These are phyloP conservation scores for Trypanosoma avium DNA, from an alignment of 208 protist species.

Conservation along the genomic window DNA sequence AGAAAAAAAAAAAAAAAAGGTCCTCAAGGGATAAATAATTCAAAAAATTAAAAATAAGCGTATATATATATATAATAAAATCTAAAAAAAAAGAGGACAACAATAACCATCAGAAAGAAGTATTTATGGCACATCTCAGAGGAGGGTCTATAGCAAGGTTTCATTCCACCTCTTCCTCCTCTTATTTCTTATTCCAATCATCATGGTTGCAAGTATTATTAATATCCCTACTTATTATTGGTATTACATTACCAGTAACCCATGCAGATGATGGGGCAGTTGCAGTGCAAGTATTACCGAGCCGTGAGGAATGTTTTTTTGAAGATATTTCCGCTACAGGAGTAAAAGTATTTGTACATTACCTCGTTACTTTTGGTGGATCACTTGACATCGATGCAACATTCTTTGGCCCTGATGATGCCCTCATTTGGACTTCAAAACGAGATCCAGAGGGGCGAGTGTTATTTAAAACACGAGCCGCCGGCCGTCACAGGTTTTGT, in stretches of 20 bases:
- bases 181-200: background rate
- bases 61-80: too few relatives aligned
- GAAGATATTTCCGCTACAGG: conserved; percentile 54
- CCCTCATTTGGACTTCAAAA: conserved; percentile 55
- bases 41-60: too few relatives aligned
- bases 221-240: conserved; percentile 30
- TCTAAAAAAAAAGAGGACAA: too few relatives aligned
- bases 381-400: conserved; percentile 71
- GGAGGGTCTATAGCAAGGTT: too few relatives aligned
- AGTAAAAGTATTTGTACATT: conserved; percentile 75
- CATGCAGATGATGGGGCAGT: conserved; percentile 46
- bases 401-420: conserved; percentile 51
- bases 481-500: conserved; percentile 79
- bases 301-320: conserved; percentile 76
- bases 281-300: conserved; percentile 48
- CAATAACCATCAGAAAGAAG: too few relatives aligned
- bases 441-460: conserved; percentile 62
- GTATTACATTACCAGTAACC: background rate
- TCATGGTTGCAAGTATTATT: background rate
- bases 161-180: too few relatives aligned
- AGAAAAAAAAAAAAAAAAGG: too few relatives aligned
- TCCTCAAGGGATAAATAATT: too few relatives aligned
- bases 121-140: too few relatives aligned
- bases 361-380: conserved; percentile 75
- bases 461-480: conserved; percentile 70